phyloP scores from a whole-genome alignment of 371 early-diverging fungal species.

The Mortierella sp. region DNA sequence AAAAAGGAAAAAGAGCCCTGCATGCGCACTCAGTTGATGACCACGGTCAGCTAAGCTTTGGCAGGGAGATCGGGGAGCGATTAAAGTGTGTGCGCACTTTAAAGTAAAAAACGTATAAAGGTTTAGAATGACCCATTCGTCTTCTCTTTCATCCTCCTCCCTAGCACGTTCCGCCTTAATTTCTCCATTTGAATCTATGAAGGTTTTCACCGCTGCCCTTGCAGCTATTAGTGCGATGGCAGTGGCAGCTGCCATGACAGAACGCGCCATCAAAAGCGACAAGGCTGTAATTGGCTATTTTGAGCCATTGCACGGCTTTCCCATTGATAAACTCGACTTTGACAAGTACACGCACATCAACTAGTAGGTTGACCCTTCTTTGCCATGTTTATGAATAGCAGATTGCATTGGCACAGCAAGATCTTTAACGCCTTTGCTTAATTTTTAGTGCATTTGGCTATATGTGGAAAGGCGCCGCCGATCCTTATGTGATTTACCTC shows the following conservation, averaged over 20 bases:
- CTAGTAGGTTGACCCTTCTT: constrained; percentile 17
- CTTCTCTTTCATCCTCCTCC: neutral
- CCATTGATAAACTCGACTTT: constrained; percentile 64
- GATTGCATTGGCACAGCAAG: neutral
- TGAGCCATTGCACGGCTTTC: constrained; percentile 71
- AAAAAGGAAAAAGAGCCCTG: too few relatives aligned
- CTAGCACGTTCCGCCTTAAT: neutral
- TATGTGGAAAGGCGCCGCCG: constrained; percentile 33
- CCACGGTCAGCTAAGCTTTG: too few relatives aligned
- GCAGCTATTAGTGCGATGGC: constrained; percentile 15
- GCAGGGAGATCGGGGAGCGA: too few relatives aligned
- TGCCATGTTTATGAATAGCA: neutral
- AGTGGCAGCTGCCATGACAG: constrained; percentile 24
- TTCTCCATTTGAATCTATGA: neutral
- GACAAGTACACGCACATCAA: constrained; percentile 72
- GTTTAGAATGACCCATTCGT: too few relatives aligned
- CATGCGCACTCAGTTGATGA: too few relatives aligned
- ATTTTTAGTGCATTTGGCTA: constrained; percentile 42
- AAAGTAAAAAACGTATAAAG: too few relatives aligned
- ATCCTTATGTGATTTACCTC: constrained; percentile 39
- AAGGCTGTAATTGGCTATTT: constrained; percentile 64
- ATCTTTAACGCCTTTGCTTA: neutral
- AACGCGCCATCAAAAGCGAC: constrained; percentile 21
- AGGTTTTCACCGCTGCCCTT: neutral
- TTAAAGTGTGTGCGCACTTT: too few relatives aligned